A percentile compares a stretch with the other conserved stretches of the same genome.
phyloP scores from a whole-genome alignment of 2,329 filamentous ascomycete genomes.

The Aspergillus sp. region DNA sequence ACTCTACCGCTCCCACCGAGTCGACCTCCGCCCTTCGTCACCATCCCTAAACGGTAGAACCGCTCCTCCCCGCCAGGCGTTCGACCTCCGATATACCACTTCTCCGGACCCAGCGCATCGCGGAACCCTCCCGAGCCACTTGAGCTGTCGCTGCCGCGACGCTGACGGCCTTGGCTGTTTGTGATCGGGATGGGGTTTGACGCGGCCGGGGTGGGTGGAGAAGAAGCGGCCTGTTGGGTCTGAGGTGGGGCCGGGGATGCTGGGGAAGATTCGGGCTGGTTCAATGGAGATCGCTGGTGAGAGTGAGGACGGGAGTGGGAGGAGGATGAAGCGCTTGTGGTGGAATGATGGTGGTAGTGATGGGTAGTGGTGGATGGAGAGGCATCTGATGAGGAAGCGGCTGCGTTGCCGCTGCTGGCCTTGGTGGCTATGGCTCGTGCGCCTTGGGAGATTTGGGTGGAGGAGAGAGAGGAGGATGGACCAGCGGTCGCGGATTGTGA shows the following conservation, averaged over 20 bases:
- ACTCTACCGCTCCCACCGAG: slow-evolving; percentile 45
- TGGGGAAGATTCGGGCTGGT: slow-evolving; percentile 38
- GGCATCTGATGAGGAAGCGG: slow-evolving; percentile 25
- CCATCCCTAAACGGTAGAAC: slow-evolving; percentile 52
- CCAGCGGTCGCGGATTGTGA: slow-evolving; percentile 36
- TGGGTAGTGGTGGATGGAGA: slow-evolving; percentile 21
- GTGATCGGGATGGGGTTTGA: slow-evolving; percentile 43
- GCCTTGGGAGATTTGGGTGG: slow-evolving; percentile 44
- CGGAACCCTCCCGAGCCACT: slow-evolving; percentile 51
- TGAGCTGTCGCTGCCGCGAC: slow-evolving; percentile 51
- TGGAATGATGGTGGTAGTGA: slow-evolving; percentile 20
- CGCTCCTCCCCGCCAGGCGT: slow-evolving; percentile 51
- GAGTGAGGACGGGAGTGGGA: slow-evolving; percentile 23
- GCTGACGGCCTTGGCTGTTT: slow-evolving; percentile 40
- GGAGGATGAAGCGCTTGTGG: slow-evolving; percentile 10
- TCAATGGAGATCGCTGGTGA: slow-evolving; percentile 29
- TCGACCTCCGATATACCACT: slow-evolving; percentile 55
- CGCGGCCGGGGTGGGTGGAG: slow-evolving; percentile 29
- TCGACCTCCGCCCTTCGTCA: slow-evolving; percentile 47
- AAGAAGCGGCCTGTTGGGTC: slow-evolving; percentile 25
- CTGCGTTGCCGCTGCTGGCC: slow-evolving; percentile 24
- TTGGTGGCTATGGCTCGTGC: slow-evolving; percentile 54
- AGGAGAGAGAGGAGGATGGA: slow-evolving; percentile 37
- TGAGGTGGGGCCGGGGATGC: slow-evolving; percentile 43
- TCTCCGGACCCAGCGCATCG: slow-evolving; percentile 50